Conservation (phyloP, 305 asterid species). For the Ajuga reptans region DNA sequence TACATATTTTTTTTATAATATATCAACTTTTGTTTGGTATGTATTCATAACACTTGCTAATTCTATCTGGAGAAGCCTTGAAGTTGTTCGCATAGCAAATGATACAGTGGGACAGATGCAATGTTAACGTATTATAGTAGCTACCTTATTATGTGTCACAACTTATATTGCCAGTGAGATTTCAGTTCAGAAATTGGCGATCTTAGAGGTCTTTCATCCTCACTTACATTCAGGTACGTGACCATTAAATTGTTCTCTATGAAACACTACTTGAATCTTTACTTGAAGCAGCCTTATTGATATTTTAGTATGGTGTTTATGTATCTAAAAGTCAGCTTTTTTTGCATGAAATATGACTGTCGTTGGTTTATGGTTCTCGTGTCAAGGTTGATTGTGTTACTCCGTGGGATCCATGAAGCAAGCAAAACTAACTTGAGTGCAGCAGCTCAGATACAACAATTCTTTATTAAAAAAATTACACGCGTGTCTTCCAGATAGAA, state of each 20-base stretch:
- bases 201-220: background rate
- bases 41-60: background rate
- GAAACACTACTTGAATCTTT: background rate
- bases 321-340: background rate
- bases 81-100: background rate
- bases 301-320: background rate
- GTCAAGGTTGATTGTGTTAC: background rate
- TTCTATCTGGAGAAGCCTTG: background rate
- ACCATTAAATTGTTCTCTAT: slow-evolving; percentile 1
- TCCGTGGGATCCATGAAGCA: slow-evolving; percentile 1
- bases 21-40: slow-evolving; percentile 9
- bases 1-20: background rate
- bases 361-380: background rate
- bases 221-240: background rate
- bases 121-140: slow-evolving; percentile 4
- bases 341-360: background rate
- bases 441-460: slow-evolving; percentile 44
- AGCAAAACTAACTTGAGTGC: slow-evolving; percentile 33
- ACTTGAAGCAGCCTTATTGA: background rate
- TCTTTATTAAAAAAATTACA: slow-evolving; percentile 40
- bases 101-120: background rate
- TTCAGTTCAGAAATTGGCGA: background rate
- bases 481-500: slow-evolving; percentile 54
- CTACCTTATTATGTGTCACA: background rate
- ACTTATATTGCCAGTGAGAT: background rate